A percentile compares a stretch with the other conserved stretches of the same genome.
Conservation (phyloP, 2,329 filamentous ascomycete species). For the Ceratocystis diversiconidia region DNA sequence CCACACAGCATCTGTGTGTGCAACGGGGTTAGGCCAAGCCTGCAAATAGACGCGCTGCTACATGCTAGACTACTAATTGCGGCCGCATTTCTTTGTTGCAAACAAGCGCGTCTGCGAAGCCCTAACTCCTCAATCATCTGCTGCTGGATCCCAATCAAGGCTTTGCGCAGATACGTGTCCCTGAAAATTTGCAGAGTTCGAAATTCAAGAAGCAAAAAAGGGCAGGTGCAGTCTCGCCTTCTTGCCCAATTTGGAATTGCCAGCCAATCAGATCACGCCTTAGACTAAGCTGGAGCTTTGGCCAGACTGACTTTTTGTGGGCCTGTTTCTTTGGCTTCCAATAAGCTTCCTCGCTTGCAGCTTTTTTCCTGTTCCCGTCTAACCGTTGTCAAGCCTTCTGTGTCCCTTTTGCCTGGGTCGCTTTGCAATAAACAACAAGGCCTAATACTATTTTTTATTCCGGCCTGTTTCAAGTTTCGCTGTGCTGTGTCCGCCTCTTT, state of each 20-base stretch:
- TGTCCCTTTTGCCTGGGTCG: background rate
- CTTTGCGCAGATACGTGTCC: background rate
- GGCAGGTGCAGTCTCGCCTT: background rate
- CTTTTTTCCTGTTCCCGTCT: background rate
- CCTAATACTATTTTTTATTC: background rate
- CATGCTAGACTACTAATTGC: background rate
- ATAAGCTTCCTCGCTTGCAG: background rate
- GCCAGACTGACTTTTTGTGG: background rate
- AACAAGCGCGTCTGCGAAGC: background rate
- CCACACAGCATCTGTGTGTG: background rate
- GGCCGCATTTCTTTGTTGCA: background rate
- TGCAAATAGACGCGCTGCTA: background rate
- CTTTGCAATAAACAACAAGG: background rate
- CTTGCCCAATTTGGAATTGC: slow-evolving; percentile 3
- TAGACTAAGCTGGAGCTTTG: background rate
- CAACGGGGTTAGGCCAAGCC: background rate
- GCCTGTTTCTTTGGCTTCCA: background rate
- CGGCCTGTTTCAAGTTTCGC: background rate
- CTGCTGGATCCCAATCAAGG: background rate
- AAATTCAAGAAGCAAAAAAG: background rate
- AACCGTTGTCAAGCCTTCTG: background rate
- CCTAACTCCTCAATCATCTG: background rate
- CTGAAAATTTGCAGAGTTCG: background rate
- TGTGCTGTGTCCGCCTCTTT: background rate
- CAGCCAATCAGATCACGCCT: background rate